Evolutionary conservation across 257 asterid species (phyloP).

Genomic region (Marsdenia floribunda): DNA sequence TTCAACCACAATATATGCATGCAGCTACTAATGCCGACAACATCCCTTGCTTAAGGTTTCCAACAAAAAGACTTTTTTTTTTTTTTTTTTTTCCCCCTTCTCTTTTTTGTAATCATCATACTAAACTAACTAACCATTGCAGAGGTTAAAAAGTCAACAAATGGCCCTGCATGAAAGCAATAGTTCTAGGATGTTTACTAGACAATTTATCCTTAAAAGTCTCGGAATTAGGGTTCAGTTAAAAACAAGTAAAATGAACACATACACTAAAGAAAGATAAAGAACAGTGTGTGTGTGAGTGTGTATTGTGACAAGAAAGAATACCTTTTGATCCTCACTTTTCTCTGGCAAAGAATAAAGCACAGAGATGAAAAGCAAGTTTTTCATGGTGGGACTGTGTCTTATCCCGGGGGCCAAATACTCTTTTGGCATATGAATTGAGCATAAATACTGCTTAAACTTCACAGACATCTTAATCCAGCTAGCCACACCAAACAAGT

Average conservation of each 20-base stretch:
- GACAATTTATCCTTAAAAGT: constrained; percentile 23
- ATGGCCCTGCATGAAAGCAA: constrained; percentile 33
- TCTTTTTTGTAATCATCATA: constrained; percentile 12
- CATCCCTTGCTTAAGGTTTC: constrained; percentile 37
- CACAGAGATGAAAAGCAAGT: constrained; percentile 20
- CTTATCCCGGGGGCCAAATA: constrained; percentile 6
- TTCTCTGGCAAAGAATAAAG: constrained; percentile 17
- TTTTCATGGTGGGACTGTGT: constrained; percentile 19
- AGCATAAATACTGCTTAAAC: constrained; percentile 5
- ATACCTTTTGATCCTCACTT: constrained; percentile 19
- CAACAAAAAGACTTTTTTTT: constrained; percentile 24
- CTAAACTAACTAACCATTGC: constrained; percentile 19
- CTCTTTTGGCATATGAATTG: not conserved
- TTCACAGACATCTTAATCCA: constrained; percentile 6
- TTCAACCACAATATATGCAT: constrained; percentile 21
- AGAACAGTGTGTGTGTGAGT: not conserved
- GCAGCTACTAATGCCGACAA: constrained; percentile 20
- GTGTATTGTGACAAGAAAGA: constrained; percentile 6
- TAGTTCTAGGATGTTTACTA: constrained; percentile 18
- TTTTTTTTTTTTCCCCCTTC: not conserved
- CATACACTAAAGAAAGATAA: not conserved
- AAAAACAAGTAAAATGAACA: constrained; percentile 2
- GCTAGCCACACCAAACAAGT: constrained; percentile 4
- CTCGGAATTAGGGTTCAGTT: constrained; percentile 3
- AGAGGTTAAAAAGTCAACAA: constrained; percentile 16